Conservation (phyloP, 345 rosid species). For the Moricandia moricandioides region DNA sequence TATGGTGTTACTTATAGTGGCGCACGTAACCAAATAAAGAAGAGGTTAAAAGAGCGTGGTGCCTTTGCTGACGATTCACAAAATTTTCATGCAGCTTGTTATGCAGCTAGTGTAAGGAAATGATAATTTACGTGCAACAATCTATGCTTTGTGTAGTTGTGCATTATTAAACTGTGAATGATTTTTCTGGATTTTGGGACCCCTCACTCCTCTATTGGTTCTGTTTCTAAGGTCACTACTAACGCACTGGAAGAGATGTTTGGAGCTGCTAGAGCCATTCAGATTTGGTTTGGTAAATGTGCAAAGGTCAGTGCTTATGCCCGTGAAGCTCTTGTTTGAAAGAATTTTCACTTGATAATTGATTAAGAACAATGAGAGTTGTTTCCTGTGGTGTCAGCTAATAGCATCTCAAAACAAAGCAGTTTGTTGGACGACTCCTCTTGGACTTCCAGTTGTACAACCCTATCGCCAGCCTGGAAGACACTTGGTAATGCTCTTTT, state of each 20-base stretch:
- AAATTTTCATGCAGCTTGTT: constrained; percentile 67
- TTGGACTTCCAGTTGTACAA: constrained; percentile 96
- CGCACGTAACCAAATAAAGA: constrained; percentile 94
- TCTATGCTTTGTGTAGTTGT: constrained; percentile 14
- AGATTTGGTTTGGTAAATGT: constrained; percentile 94
- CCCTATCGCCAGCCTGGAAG: constrained; percentile 81
- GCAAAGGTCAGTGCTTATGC: constrained; percentile 59
- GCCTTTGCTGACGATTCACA: constrained; percentile 56
- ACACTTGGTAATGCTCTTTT: constrained; percentile 59
- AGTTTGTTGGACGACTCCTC: constrained; percentile 89
- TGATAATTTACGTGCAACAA: background rate
- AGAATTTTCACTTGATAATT: background rate
- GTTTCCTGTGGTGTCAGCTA: constrained; percentile 45
- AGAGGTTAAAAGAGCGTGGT: constrained; percentile 80
- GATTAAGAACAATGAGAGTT: constrained; percentile 26
- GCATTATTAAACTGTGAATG: background rate
- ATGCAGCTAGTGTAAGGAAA: constrained; percentile 81
- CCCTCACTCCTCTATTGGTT: constrained; percentile 15
- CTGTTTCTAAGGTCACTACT: constrained; percentile 65
- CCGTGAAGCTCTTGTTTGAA: background rate
- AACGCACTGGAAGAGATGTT: constrained; percentile 94
- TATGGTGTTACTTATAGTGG: constrained; percentile 94
- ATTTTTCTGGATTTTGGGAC: background rate
- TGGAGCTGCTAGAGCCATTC: constrained; percentile 90
- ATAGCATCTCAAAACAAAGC: constrained; percentile 76